Evolutionary conservation across 306 rosid genomes (phyloP).

Genomic region (Sicyos baderoa): DNA sequence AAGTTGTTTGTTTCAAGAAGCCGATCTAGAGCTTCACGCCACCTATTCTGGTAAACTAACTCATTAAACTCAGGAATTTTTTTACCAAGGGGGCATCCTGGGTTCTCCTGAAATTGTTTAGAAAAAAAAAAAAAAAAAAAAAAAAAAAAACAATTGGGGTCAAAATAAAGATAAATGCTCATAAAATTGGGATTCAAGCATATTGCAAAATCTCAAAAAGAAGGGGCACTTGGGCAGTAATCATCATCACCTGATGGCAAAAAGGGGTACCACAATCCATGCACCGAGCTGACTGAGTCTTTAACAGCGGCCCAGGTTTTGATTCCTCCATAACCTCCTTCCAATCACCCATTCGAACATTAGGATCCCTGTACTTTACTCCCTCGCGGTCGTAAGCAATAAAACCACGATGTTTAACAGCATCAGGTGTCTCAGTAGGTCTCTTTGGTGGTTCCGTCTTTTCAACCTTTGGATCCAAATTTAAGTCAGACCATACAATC

Average conservation of each 20-base stretch:
- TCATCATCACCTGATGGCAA: constrained; percentile 76
- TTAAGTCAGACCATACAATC: constrained; percentile 9
- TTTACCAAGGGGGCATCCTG: constrained; percentile 98
- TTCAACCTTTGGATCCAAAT: constrained; percentile 30
- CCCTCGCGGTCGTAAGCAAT: constrained; percentile 94
- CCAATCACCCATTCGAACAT: constrained; percentile 79
- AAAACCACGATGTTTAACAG: constrained; percentile 87
- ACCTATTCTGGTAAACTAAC: constrained; percentile 88
- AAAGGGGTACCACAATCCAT: constrained; percentile 99
- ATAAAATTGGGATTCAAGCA: not conserved
- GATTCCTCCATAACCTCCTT: constrained; percentile 83
- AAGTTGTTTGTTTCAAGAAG: constrained; percentile 98
- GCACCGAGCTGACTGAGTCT: constrained; percentile 97
- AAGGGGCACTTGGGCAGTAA: not conserved
- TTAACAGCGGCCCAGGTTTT: constrained; percentile 86
- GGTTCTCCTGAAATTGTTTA: constrained; percentile 68
- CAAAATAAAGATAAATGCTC: not conserved
- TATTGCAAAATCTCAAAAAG: not conserved
- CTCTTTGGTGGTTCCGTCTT: constrained; percentile 44
- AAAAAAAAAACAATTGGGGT: not conserved
- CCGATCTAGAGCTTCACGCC: constrained; percentile 88
- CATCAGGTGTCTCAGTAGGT: constrained; percentile 58
- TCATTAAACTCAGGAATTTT: constrained; percentile 96
- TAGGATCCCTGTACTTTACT: constrained; percentile 84
- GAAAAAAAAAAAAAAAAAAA: too few relatives aligned